Evolutionary conservation across 2,329 filamentous ascomycete genomes (phyloP).

Genomic region (Chrysoporthe puriensis): DNA sequence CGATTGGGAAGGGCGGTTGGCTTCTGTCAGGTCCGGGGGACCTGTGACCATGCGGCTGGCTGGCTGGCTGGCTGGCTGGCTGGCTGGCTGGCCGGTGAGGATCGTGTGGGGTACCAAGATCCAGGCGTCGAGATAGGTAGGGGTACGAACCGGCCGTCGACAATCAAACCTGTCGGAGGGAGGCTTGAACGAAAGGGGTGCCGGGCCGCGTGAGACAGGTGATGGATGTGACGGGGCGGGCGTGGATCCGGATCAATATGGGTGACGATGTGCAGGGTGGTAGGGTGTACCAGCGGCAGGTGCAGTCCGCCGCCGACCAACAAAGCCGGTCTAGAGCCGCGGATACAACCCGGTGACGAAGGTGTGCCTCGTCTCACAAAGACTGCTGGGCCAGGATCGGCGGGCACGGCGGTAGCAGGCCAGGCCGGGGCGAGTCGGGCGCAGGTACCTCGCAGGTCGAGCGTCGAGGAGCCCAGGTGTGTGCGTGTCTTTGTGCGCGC

Average conservation of each 20-base stretch:
- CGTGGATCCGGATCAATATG: conserved; percentile 20
- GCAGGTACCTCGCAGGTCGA: conserved; percentile 24
- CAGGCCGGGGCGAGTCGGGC: conserved; percentile 3
- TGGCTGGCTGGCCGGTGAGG: conserved; percentile 13
- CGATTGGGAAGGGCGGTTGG: conserved; percentile 26
- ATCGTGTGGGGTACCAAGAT: conserved; percentile 29
- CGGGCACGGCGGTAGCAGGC: conserved; percentile 8
- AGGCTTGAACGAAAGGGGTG: conserved; percentile 26
- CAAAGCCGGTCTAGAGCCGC: conserved; percentile 15
- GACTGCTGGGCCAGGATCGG: conserved; percentile 8
- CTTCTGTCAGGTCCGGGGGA: conserved; percentile 23
- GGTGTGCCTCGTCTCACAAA: conserved; percentile 19
- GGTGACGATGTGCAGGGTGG: conserved; percentile 23
- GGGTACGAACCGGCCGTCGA: conserved; percentile 23
- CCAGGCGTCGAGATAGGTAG: conserved; percentile 17
- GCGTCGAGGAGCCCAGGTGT: background rate
- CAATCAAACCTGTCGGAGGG: conserved; percentile 16
- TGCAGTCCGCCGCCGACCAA: conserved; percentile 19
- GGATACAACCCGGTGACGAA: conserved; percentile 19
- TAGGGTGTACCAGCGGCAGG: conserved; percentile 16
- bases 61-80: conserved; percentile 11
- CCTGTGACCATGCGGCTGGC: conserved; percentile 23
- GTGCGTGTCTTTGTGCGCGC: background rate
- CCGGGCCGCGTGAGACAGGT: conserved; percentile 28
- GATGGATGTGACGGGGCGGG: conserved; percentile 28